Base-by-base conservation (phyloP, 192 early-diverging fungal genomes). In the Coemansia sp. region DNA sequence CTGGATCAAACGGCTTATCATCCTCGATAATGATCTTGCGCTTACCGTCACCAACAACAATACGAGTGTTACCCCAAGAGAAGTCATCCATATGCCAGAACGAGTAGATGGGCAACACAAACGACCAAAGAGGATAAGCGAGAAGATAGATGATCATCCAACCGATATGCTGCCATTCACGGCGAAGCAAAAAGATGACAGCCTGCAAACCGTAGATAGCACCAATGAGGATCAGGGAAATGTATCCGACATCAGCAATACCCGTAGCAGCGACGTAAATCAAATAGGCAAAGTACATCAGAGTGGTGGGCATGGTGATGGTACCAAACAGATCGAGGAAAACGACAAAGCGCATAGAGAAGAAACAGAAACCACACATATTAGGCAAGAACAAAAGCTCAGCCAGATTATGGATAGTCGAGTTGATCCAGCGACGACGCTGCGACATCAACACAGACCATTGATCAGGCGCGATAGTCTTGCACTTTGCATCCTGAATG, bases 51-150 rank as follows among this genome's bases (percentile, higher is more conserved):
- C 87, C 88, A 1, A 87, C 80, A 2, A 90, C 87, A 19, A 86
- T 80, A 59, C 88, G 88, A 14, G 95, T 98, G 66, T 96, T 93
- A 61, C 95, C 95, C 95, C 95, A 98, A 7, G 89, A 91, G 67
- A 98, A 98, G 52, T 97, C 94, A 50, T 97, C 94, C 81, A 95
- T 91, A 76, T 97, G 92, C 94, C 92, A 95, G 84, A 98, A 96
- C n/a, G 93, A 83, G 67, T 98, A 98, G 24, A 97, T 61, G 2
- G 95, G 95, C 36, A 97, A 83, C 50, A 89, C 86, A 49, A 92
- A 89, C 5, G 86, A 89, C 60, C 90, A 98, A 15, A 96, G 67
- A 5, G 95, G 93, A 41, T 92, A 88, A 5, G 89, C 89, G 2
- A 91, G 57, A 13, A 97, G 78, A 66, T 97, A 97, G 45, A 89